Base-by-base conservation (phyloP, 2,329 filamentous ascomycete species). In the Colletotrichum somersetense region DNA sequence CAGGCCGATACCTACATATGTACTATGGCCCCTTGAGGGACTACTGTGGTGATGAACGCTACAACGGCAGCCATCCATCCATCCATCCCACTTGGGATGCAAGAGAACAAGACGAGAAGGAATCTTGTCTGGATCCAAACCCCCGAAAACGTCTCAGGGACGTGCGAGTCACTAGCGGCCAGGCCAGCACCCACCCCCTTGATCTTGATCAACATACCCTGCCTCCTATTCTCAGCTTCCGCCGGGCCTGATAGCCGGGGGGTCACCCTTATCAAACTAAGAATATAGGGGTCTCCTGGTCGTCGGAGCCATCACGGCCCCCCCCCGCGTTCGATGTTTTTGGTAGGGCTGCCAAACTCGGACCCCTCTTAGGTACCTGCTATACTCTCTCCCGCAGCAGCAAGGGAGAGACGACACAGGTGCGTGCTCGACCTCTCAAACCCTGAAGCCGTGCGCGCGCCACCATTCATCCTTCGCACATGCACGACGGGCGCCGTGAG, bases 51-150 rank as follows among this genome's bases (percentile, higher is more conserved):
- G 55, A 20, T 5, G 23, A 52, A 16, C 48, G 12, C 12, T 12
- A 5, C 52, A 20, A 16, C 40, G n/a, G 44, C 55, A 33, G 44
- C 55, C 35, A 33, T 35, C 26, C 38, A 61, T 26, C 55, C 35
- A 33, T 35, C 26, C 38, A 61, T 26, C 26, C 26, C 26, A 7
- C 8, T 55, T 26, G 26, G 35, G 38, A 20, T 35, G 56, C 23
- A 42, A 42, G 18, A 55, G 30, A 52, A 26, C 53, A 42, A 55
- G 30, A 52, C 59, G n/a, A 23, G 46, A 26, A 26, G 3, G 23
- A 18, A n/a, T 5, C 58, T 53, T 53, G 35, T 10, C 66, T 62
- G 67, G 62, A 55, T 30, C n/a, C 16, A 48, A 56, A 46, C 46
- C 55, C 62, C 67, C 42, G 52, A 66, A 40, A n/a, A 18, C 55